These are phyloP conservation scores for Apiotrichum montevideense DNA, from an alignment of 1,284 basidiomycete genomes.

Conservation along the genomic window DNA sequence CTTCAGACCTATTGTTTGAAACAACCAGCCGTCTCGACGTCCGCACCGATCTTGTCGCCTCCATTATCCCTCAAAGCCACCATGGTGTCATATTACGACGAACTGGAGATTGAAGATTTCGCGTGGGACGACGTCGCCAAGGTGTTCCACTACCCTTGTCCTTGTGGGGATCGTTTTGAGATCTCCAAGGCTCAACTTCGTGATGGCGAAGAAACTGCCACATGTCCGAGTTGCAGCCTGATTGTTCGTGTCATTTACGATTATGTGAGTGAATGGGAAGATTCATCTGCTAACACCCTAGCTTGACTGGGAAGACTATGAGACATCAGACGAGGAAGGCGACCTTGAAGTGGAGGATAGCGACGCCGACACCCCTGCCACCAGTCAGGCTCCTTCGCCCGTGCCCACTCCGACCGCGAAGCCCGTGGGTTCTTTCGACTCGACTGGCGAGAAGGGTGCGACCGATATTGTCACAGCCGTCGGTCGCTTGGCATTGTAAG, in stretches of 20 bases:
- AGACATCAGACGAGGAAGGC: constrained; percentile 40
- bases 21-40: not conserved
- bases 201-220: constrained; percentile 92
- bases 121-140: constrained; percentile 75
- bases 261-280: constrained; percentile 60
- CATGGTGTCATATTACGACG: constrained; percentile 47
- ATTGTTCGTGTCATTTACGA: constrained; percentile 92
- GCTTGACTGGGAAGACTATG: constrained; percentile 49
- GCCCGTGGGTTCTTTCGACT: no score
- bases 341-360: not conserved
- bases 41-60: not conserved
- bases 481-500: no score
- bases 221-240: constrained; percentile 91
- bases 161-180: constrained; percentile 97
- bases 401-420: not conserved
- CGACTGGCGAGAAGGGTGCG: no score
- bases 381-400: constrained; percentile 3
- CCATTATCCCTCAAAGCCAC: not conserved
- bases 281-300: constrained; percentile 7
- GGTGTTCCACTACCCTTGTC: constrained; percentile 93
- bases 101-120: constrained; percentile 90
- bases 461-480: no score
- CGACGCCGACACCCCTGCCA: constrained; percentile 7
- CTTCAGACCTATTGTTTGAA: no score
- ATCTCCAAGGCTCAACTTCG: constrained; percentile 81